Conservation (phyloP, 169 alveolate genomes). For the Babesia caballi region DNA sequence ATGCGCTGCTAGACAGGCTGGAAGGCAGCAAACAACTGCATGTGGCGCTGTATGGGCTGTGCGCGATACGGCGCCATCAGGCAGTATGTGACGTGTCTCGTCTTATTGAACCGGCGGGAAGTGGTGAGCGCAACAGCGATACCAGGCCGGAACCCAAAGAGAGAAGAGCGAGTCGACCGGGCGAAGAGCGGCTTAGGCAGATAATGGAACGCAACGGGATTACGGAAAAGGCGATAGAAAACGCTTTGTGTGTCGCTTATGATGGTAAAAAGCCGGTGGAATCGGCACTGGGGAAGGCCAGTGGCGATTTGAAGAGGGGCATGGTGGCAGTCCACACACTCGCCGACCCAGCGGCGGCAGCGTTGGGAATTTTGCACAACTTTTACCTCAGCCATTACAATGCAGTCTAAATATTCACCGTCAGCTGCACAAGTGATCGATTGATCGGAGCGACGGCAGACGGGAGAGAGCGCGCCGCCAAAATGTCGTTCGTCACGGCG, state of each 20-base stretch:
- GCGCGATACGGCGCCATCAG: constrained; percentile 2
- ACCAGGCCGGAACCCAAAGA: too few species aligned
- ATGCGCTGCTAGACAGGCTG: background rate
- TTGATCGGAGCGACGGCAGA: background rate
- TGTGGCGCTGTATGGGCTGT: background rate
- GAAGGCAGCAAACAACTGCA: background rate
- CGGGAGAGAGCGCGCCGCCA: background rate
- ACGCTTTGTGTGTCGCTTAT: background rate
- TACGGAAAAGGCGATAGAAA: background rate
- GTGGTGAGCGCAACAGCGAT: too few species aligned
- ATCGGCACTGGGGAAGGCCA: background rate
- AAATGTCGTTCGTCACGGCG: constrained; percentile 19
- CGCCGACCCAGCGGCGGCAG: background rate
- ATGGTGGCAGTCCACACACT: constrained; percentile 1
- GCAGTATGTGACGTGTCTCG: too few species aligned
- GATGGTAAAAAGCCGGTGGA: background rate
- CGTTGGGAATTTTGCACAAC: constrained; percentile 10
- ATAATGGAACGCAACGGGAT: constrained; percentile 5
- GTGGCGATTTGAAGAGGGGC: background rate
- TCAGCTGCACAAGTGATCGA: background rate
- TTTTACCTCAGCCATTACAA: constrained; percentile 15
- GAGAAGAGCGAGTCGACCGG: background rate
- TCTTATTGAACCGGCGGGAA: too few species aligned
- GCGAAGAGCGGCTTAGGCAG: background rate
- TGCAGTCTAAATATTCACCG: background rate